A percentile compares a stretch with the other conserved stretches of the same genome.
These are phyloP conservation scores for Cystofilobasidium ferigula DNA, from an alignment of 768 basidiomycete genomes.

Conservation along the genomic window DNA sequence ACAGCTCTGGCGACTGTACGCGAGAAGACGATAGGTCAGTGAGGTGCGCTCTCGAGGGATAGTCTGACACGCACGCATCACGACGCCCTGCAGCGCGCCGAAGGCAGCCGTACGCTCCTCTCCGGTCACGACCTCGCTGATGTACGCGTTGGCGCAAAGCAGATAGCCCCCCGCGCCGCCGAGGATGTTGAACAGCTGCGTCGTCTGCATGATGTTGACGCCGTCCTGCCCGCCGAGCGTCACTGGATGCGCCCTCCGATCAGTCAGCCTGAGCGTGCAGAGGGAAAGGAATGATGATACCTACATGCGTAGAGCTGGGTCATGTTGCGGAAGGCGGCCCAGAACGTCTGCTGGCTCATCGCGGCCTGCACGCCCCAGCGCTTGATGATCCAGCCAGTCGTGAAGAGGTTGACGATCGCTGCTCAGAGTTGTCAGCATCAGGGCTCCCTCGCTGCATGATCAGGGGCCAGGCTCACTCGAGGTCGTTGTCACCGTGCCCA, in stretches of 20 bases:
- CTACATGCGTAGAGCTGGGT: slow-evolving; percentile 31
- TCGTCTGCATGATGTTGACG: slow-evolving; percentile 32
- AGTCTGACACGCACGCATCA: background rate
- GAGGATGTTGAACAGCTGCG: slow-evolving; percentile 35
- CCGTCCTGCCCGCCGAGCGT: slow-evolving; percentile 29
- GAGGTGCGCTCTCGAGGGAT: background rate
- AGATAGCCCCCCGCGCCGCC: slow-evolving; percentile 36
- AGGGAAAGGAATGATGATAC: background rate
- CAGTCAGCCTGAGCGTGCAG: background rate
- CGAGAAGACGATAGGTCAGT: background rate
- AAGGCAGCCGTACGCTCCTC: slow-evolving; percentile 35
- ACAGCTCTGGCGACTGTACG: slow-evolving; percentile 28
- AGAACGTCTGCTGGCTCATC: slow-evolving; percentile 34
- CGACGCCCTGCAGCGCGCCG: slow-evolving; percentile 32
- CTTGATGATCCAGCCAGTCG: slow-evolving; percentile 28
- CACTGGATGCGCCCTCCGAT: background rate
- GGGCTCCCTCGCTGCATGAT: too few species aligned
- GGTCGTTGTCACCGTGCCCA: background rate
- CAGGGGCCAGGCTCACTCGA: slow-evolving; percentile 1
- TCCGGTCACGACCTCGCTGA: slow-evolving; percentile 29
- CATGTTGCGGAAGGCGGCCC: slow-evolving; percentile 33
- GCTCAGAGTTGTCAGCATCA: too few species aligned
- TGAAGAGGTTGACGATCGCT: slow-evolving; percentile 35
- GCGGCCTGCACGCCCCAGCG: slow-evolving; percentile 31
- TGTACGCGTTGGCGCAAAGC: slow-evolving; percentile 34